Conservation (phyloP, 2,329 filamentous ascomycete genomes). For the Colletotrichum navitas region DNA sequence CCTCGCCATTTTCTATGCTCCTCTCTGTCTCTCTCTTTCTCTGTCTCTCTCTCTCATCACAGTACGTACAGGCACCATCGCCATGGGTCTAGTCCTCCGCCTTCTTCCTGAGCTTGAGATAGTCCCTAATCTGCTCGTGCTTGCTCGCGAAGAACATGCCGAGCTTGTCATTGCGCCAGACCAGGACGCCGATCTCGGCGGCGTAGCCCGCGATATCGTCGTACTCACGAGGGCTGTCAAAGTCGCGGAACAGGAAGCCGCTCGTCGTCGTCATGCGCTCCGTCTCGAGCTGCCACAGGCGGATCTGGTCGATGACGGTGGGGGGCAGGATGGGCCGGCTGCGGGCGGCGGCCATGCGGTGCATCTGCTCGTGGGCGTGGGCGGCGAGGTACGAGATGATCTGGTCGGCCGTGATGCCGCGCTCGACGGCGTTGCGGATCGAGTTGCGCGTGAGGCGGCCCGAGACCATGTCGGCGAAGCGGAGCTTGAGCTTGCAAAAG, state of each 20-base stretch:
- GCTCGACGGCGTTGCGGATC: constrained; percentile 86
- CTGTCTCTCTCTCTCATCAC: background rate
- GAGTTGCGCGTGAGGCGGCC: constrained; percentile 91
- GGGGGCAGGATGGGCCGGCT: constrained; percentile 85
- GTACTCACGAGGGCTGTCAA: constrained; percentile 79
- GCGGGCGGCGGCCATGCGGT: constrained; percentile 70
- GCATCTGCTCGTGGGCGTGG: constrained; percentile 96
- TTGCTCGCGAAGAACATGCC: constrained; percentile 93
- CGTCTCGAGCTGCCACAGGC: constrained; percentile 96
- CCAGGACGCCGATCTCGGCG: constrained; percentile 88
- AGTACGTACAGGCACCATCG: constrained; percentile 9
- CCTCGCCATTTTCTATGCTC: background rate
- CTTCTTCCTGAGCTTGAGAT: constrained; percentile 76
- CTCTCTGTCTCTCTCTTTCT: background rate
- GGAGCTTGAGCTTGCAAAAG: constrained; percentile 88
- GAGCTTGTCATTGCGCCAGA: constrained; percentile 85
- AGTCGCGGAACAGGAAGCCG: constrained; percentile 93
- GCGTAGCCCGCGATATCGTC: constrained; percentile 81
- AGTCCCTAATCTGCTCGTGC: constrained; percentile 88
- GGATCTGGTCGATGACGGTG: constrained; percentile 96
- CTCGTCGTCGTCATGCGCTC: constrained; percentile 89
- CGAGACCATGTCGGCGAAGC: constrained; percentile 94
- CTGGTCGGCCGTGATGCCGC: constrained; percentile 94
- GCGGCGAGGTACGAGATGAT: constrained; percentile 93
- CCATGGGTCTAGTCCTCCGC: constrained; percentile 48